Conservation (phyloP, 75 land plant genomes). For the Adiantum capillusveneris region DNA sequence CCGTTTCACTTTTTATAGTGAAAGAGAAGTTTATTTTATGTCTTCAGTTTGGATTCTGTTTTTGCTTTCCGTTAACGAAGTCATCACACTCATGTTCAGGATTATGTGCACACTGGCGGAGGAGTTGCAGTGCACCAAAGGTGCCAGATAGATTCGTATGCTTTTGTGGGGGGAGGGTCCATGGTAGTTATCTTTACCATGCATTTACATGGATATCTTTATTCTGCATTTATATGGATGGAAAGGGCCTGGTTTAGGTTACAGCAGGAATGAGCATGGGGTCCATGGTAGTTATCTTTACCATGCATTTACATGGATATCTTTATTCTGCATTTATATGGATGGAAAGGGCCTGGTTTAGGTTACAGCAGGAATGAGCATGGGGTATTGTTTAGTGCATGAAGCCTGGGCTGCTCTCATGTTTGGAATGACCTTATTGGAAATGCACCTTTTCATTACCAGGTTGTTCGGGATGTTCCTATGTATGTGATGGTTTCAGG, state of each 20-base stretch:
- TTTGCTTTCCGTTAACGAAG: neutral
- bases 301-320: too few relatives aligned
- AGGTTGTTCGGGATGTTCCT: conserved; percentile 89
- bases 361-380: too few relatives aligned
- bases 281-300: conserved; percentile 49
- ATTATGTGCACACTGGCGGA: conserved; percentile 75
- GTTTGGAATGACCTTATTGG: neutral
- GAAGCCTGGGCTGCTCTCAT: too few relatives aligned
- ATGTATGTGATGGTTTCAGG: conserved; percentile 90
- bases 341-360: too few relatives aligned
- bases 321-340: too few relatives aligned
- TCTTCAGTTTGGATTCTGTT: neutral
- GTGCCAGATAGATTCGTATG: conserved; percentile 73
- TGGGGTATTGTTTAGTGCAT: too few relatives aligned
- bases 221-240: too few relatives aligned
- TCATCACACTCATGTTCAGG: conserved; percentile 20
- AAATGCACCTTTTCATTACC: conserved; percentile 3
- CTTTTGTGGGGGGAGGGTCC: conserved; percentile 82
- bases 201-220: too few relatives aligned
- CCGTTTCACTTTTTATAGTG: neutral
- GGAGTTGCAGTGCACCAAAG: conserved; percentile 76
- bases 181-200: conserved; percentile 39
- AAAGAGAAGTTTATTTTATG: neutral
- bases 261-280: too few relatives aligned
- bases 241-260: too few relatives aligned